Base-by-base conservation (phyloP, 768 basidiomycete genomes). In the Kwoniella dejecticola region DNA sequence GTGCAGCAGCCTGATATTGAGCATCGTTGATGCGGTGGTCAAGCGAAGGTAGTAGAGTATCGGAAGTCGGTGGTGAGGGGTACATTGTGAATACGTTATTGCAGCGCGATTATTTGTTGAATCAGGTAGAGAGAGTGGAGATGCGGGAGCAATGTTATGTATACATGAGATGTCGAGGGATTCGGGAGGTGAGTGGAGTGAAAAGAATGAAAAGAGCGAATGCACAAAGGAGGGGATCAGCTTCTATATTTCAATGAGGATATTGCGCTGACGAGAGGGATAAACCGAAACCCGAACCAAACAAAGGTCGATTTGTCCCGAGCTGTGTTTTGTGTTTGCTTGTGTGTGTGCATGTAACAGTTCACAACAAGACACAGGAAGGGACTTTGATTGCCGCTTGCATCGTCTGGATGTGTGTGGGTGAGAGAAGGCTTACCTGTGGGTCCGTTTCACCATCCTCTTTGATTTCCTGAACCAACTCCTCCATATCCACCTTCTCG, bases 1-100 rank as follows among this genome's bases (percentile, higher is more conserved):
- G 67, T 10, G 74, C 74, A 13, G 64, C 29, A 19, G 64, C 56
- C 70, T 71, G 64, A 27, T 44, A 44, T 36, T 29, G 58, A 36
- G 21, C 40, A 23, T 53, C 49, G 38, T 59, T 17, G 57, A 19
- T 13, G 15, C 48, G 33, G n/a, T 13, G 19, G 36, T 45, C 26
- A 27, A 48, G 44, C 11, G 40, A 42, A 24, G 58, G 60, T 21
- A 48, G 30, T 3, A 33, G 48, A 12, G 63, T 30, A 27, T 61
- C 29, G 17, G 55, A 24, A 19, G 57, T 15, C 52, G 23, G 21
- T 21, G 49, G 48, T 21, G 64, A 38, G 46, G 48, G 59, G 40
- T 56, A 45, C 52, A 62, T 54, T 8, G 30, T 58, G 15, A 24
- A 23, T 45, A n/a, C n/a, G n/a, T n/a, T n/a, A n/a, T n/a, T n/a